Evolutionary conservation across 768 basidiomycete species (phyloP), one percentile per base, ranked within the genome.

Genomic region (Melanogaster broomeanus): DNA sequence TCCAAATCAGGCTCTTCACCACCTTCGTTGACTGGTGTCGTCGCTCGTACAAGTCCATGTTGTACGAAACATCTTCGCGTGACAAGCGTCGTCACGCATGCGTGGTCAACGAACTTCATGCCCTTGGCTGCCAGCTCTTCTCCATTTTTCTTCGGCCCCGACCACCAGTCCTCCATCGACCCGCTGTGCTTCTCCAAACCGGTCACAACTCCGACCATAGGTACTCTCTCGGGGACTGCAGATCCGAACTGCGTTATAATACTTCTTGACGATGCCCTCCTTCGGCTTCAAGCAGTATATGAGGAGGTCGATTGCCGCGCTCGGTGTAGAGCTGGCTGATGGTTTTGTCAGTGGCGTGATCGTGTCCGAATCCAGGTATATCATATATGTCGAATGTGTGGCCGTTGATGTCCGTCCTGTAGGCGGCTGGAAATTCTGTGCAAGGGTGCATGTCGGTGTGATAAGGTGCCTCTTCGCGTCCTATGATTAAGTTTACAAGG

Each of bases 31-130:
- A 60, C 41, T 60, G 53, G 49, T 65, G 63, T 50, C 69, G 64
- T 19, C 66, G 61, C 42, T 60, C 64, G 57, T 69, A 64, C 55
- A 71, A 61, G 19, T 63, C 64, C 57, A 66, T 63, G 53, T 66
- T 68, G 56, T 65, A 66, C 50, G 61, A 64, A 25, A 66, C 65
- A 42, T 66, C 65, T 49, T 66, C 65, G 2, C 61, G 52, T 19
- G 65, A 66, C n/a, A 42, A 68, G 48, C 21, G 74, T 71, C 30
- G 75, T 77, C 58, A 77, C 65, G 58, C 77, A 78, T 1, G 73
- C 77, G 39, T 74, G 68, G 10, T 71, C 75, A 28, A 57, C 58
- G 22, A 75, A 75, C 10, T 61, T 53, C 56, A 78, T 69, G 15
- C 65, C 65, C 33, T 70, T 57, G 7, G 50, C 44, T 27, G 57